Conservation (phyloP, 495 filamentous ascomycete species). For the Ramalina peruviana region DNA sequence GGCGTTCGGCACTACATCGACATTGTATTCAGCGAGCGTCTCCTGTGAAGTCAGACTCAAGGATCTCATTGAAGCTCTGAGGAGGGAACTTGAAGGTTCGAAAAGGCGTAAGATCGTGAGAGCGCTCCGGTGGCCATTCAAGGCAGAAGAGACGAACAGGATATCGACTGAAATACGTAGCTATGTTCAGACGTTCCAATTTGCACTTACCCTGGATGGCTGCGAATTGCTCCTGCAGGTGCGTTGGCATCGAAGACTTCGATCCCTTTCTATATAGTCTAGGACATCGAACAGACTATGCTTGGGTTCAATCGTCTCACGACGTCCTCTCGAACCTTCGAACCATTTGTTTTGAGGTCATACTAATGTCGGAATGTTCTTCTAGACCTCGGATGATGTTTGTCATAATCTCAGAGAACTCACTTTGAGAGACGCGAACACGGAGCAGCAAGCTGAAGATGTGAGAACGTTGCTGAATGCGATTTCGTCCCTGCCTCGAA, state of each 20-base stretch:
- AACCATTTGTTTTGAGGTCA: too few species aligned
- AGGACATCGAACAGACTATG: too few species aligned
- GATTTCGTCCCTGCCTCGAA: neutral
- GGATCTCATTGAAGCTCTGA: neutral
- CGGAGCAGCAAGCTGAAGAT: neutral
- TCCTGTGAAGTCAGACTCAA: neutral
- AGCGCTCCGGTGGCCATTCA: conserved; percentile 1
- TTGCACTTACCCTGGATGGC: neutral
- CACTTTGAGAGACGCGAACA: neutral
- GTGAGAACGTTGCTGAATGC: neutral
- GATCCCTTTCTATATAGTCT: too few species aligned
- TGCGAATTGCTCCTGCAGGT: neutral
- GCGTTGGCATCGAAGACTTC: too few species aligned
- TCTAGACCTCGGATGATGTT: neutral
- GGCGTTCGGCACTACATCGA: conserved; percentile 1
- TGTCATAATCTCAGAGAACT: neutral
- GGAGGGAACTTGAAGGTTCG: neutral
- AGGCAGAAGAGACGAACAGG: neutral
- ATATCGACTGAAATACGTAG: neutral
- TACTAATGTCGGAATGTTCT: too few species aligned
- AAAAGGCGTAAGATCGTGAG: neutral
- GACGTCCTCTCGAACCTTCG: too few species aligned
- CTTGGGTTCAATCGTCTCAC: too few species aligned
- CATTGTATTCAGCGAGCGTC: neutral
- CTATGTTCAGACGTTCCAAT: neutral